Conservation (phyloP, 2,329 filamentous ascomycete genomes). For the Pseudogymnoascus sp. region DNA sequence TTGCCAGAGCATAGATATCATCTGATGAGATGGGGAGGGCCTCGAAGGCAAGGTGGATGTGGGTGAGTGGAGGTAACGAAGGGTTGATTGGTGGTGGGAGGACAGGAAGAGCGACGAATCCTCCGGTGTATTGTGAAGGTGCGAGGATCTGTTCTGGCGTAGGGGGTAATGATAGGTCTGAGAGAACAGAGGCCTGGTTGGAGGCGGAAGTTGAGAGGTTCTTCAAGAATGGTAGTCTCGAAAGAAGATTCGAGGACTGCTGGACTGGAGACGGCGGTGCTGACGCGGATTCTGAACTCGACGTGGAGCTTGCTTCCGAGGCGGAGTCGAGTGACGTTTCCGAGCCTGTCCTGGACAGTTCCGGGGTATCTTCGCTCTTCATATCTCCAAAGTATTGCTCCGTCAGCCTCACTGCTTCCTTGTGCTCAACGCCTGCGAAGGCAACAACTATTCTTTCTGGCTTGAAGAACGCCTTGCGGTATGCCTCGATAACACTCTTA, state of each 20-base stretch:
- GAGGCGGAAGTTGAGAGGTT: constrained; percentile 72
- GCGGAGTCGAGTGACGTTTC: constrained; percentile 46
- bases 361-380: constrained; percentile 46
- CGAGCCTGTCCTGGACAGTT: constrained; percentile 48
- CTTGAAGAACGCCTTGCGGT: constrained; percentile 75
- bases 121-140: constrained; percentile 83
- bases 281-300: constrained; percentile 31
- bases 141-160: constrained; percentile 48
- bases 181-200: constrained; percentile 51
- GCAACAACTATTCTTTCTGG: constrained; percentile 91
- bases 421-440: constrained; percentile 84
- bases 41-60: constrained; percentile 95
- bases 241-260: constrained; percentile 61
- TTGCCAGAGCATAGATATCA: constrained; percentile 94
- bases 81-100: constrained; percentile 74
- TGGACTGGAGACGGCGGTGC: constrained; percentile 34
- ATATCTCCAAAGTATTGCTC: constrained; percentile 91
- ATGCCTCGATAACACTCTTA: constrained; percentile 64
- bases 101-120: constrained; percentile 77
- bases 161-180: constrained; percentile 36
- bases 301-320: constrained; percentile 27
- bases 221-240: constrained; percentile 84
- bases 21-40: constrained; percentile 82
- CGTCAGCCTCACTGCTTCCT: constrained; percentile 68
- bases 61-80: constrained; percentile 71